Conservation (phyloP, 2,329 filamentous ascomycete genomes). For the Blastomyces gilchristii region DNA sequence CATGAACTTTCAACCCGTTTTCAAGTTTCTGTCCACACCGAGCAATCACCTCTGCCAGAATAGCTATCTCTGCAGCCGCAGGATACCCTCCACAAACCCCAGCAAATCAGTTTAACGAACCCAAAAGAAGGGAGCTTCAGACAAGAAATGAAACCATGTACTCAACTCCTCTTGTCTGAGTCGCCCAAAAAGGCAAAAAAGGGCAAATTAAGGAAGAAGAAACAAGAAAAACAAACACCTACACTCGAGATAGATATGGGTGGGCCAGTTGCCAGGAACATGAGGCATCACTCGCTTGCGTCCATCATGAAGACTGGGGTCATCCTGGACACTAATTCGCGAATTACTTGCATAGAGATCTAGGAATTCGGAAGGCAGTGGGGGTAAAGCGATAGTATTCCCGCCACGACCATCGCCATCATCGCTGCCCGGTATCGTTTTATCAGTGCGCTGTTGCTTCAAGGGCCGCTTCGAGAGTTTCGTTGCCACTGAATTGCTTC, state of each 20-base stretch:
- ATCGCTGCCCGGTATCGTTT: constrained; percentile 8
- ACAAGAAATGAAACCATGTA: constrained; percentile 1
- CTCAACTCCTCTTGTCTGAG: background rate
- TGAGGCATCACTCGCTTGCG: constrained; percentile 75
- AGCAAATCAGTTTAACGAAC: constrained; percentile 13
- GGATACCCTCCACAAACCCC: constrained; percentile 30
- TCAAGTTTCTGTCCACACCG: constrained; percentile 31
- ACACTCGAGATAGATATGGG: constrained; percentile 91
- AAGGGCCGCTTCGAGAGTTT: constrained; percentile 16
- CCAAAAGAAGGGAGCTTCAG: background rate
- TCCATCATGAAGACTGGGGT: constrained; percentile 75
- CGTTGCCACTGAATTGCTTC: constrained; percentile 12
- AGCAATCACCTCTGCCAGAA: constrained; percentile 25
- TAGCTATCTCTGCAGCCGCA: constrained; percentile 25
- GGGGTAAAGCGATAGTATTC: constrained; percentile 45
- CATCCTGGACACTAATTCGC: constrained; percentile 66
- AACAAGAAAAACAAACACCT: constrained; percentile 29
- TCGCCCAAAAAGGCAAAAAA: background rate
- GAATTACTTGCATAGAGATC: constrained; percentile 80
- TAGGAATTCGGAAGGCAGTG: constrained; percentile 70
- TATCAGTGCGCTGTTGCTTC: constrained; percentile 20
- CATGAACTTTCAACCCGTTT: constrained; percentile 44
- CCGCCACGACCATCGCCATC: constrained; percentile 16
- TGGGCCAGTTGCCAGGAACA: constrained; percentile 81
- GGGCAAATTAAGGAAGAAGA: background rate